Evolutionary conservation across 257 asterid genomes (phyloP).

Genomic region (Osmanthus fragrans): DNA sequence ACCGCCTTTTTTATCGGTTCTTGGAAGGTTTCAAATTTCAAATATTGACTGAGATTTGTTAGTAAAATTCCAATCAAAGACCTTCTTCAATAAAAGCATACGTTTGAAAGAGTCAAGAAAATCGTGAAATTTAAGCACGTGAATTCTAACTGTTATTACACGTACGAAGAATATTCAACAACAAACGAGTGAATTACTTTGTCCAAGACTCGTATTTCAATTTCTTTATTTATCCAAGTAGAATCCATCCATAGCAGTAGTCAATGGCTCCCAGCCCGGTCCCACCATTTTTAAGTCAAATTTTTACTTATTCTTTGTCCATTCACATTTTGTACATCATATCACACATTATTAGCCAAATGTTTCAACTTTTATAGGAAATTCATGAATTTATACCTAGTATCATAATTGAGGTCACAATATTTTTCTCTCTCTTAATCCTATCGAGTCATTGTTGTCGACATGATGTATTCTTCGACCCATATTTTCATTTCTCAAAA

Average conservation of each 20-base stretch:
- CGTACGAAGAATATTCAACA: not conserved
- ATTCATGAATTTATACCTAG: not conserved
- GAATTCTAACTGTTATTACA: not conserved
- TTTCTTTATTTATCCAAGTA: not conserved
- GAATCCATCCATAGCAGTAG: not conserved
- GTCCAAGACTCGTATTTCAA: not conserved
- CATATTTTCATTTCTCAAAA: not conserved
- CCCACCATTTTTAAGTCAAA: not conserved
- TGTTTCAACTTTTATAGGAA: not conserved
- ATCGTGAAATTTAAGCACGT: not conserved
- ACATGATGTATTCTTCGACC: too few relatives aligned
- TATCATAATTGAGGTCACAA: not conserved
- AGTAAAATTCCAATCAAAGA: not conserved
- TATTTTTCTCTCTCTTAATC: not conserved
- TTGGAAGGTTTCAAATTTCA: not conserved
- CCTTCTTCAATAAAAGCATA: not conserved
- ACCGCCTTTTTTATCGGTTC: not conserved
- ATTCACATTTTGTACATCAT: not conserved
- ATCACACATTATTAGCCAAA: not conserved
- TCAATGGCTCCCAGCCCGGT: not conserved
- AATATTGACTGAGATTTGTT: not conserved
- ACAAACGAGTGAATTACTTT: not conserved
- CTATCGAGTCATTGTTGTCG: too few relatives aligned
- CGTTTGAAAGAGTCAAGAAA: slow-evolving; percentile 2
- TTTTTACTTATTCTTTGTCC: not conserved